Percentiles rank a stretch among this genome's conserved stretches.
phyloP scores from a whole-genome alignment of 495 filamentous ascomycete genomes.

The Penicillium tannophilum region DNA sequence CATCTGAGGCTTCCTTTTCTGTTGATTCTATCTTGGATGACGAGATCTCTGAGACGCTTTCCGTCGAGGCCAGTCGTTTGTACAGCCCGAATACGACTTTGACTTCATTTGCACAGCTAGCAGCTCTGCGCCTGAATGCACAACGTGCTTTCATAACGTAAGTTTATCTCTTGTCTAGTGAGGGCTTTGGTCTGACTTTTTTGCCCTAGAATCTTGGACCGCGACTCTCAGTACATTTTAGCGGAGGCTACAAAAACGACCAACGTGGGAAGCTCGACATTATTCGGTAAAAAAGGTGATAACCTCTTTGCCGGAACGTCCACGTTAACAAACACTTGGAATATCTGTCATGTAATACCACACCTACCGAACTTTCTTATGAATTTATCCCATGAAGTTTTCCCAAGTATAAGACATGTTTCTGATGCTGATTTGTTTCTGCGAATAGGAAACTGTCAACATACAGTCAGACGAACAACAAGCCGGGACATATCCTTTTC shows the following conservation, averaged over 20 bases:
- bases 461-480: slow-evolving; percentile 28
- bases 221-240: slow-evolving; percentile 57
- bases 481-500: slow-evolving; percentile 32
- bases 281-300: slow-evolving; percentile 27
- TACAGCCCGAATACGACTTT: slow-evolving; percentile 56
- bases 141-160: slow-evolving; percentile 48
- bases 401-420: neutral
- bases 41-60: neutral
- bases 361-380: neutral
- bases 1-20: neutral
- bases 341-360: slow-evolving; percentile 41
- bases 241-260: slow-evolving; percentile 54
- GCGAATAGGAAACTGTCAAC: slow-evolving; percentile 31
- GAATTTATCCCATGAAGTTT: neutral
- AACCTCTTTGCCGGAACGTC: slow-evolving; percentile 48
- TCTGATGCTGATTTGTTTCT: slow-evolving; percentile 2
- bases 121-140: slow-evolving; percentile 49
- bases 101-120: slow-evolving; percentile 51
- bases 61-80: slow-evolving; percentile 18
- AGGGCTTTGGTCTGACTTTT: neutral
- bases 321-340: slow-evolving; percentile 41
- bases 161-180: neutral
- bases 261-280: slow-evolving; percentile 34
- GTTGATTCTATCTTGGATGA: neutral
- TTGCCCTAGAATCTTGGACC: slow-evolving; percentile 55